phyloP scores from a whole-genome alignment of 257 asterid genomes.

The Ilex asprella region DNA sequence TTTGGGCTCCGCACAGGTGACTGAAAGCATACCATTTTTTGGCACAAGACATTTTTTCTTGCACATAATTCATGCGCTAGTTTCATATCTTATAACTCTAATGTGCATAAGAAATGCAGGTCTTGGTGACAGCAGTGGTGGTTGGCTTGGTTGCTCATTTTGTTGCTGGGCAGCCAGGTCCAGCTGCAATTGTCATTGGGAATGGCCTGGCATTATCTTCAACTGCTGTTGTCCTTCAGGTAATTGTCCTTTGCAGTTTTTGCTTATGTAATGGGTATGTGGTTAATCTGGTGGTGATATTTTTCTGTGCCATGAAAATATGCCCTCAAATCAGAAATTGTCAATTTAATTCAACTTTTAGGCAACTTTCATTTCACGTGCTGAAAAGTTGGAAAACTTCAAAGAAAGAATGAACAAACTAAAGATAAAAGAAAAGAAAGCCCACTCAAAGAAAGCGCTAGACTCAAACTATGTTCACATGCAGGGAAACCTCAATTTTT shows the following conservation, averaged over 20 bases:
- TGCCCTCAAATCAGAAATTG: no score
- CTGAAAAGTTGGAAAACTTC: no score
- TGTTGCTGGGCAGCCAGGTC: slow-evolving; percentile 82
- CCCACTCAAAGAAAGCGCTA: no score
- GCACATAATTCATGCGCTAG: not conserved
- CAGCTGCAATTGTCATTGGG: slow-evolving; percentile 96
- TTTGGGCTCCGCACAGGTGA: slow-evolving; percentile 98
- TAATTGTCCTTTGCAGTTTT: slow-evolving; percentile 15
- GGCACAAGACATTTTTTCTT: not conserved
- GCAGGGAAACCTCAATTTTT: no score
- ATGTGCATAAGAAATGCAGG: slow-evolving; percentile 41
- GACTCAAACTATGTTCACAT: no score
- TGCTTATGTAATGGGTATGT: slow-evolving; percentile 4
- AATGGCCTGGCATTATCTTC: slow-evolving; percentile 99
- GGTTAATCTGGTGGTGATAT: not conserved
- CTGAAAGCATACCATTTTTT: slow-evolving; percentile 6
- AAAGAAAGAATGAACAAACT: no score
- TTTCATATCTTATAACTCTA: slow-evolving; percentile 7
- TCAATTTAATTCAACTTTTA: no score
- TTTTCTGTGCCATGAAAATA: no score
- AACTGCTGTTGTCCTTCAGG: slow-evolving; percentile 99
- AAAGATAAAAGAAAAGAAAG: no score
- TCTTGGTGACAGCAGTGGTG: slow-evolving; percentile 78
- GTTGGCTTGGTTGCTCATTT: slow-evolving; percentile 71
- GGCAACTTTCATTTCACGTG: no score